Conservation (phyloP, 2,329 filamentous ascomycete species). For the Exophiala calicioides region DNA sequence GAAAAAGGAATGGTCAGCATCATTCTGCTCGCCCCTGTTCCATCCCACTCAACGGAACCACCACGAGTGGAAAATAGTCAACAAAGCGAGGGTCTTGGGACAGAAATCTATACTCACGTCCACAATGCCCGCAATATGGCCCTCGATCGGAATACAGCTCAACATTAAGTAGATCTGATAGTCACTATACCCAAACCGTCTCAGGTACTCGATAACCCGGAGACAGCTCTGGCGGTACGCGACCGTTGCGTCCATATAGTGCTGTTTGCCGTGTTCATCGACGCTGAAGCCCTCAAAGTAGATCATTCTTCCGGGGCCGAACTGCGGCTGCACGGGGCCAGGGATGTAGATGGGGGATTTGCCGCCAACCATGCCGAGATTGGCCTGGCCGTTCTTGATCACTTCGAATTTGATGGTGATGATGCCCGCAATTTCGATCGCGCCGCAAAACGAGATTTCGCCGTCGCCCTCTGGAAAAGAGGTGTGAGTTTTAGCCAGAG, state of each 20-base stretch:
- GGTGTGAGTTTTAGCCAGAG: background rate
- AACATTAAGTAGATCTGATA: slow-evolving; percentile 85
- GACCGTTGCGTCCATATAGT: slow-evolving; percentile 82
- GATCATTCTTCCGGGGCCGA: slow-evolving; percentile 76
- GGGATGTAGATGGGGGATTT: slow-evolving; percentile 84
- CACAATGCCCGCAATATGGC: slow-evolving; percentile 84
- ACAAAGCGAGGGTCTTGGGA: too few species aligned
- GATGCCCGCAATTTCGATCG: slow-evolving; percentile 90
- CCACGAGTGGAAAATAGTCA: too few species aligned
- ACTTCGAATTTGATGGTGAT: slow-evolving; percentile 90
- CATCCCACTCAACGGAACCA: too few species aligned
- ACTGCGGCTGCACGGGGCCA: slow-evolving; percentile 84
- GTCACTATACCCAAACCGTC: slow-evolving; percentile 67
- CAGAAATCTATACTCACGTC: slow-evolving; percentile 60
- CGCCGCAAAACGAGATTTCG: slow-evolving; percentile 84
- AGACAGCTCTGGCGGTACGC: slow-evolving; percentile 82
- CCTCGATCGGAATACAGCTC: slow-evolving; percentile 83
- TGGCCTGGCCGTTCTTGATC: slow-evolving; percentile 75
- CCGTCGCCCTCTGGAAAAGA: slow-evolving; percentile 70
- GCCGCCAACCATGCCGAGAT: slow-evolving; percentile 61
- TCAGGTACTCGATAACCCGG: slow-evolving; percentile 76
- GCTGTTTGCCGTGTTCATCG: slow-evolving; percentile 83
- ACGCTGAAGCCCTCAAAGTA: slow-evolving; percentile 84
- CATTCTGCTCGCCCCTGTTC: too few species aligned
- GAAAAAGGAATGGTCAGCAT: background rate